phyloP scores from a whole-genome alignment of 768 basidiomycete species.

The Mycena haematopus region DNA sequence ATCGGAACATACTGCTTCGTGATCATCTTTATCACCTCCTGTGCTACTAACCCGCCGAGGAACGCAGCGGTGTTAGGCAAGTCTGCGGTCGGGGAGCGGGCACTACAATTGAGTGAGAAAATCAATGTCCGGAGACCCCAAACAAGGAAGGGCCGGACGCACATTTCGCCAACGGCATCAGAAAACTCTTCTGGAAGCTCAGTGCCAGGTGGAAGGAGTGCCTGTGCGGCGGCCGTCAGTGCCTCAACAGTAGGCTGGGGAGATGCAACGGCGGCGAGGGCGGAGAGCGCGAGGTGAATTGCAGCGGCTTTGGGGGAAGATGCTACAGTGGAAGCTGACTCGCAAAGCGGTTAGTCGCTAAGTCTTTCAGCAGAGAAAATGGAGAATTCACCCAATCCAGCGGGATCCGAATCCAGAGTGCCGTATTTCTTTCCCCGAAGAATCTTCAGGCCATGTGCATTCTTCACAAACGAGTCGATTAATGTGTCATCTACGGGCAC shows the following conservation, averaged over 20 bases:
- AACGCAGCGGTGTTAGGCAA: conserved; percentile 94
- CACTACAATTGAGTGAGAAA: conserved; percentile 51
- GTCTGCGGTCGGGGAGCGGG: conserved; percentile 81
- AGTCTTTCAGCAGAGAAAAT: conserved; percentile 12
- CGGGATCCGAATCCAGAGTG: conserved; percentile 54
- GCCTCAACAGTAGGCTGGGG: conserved; percentile 54
- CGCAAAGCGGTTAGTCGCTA: conserved; percentile 5
- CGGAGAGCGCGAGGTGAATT: conserved; percentile 79
- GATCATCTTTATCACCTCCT: conserved; percentile 96
- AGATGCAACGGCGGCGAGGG: conserved; percentile 47
- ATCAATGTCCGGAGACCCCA: neutral
- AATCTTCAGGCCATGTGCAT: conserved; percentile 75
- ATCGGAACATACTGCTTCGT: conserved; percentile 96
- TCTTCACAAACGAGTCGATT: conserved; percentile 80
- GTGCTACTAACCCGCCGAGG: conserved; percentile 91
- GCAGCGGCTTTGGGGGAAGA: conserved; percentile 60
- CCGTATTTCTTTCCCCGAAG: conserved; percentile 71
- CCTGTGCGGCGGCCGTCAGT: conserved; percentile 57
- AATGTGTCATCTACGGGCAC: conserved; percentile 55
- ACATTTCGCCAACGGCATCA: conserved; percentile 81
- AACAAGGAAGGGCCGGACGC: conserved; percentile 39
- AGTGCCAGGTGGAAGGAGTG: conserved; percentile 54
- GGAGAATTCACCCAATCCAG: conserved; percentile 50
- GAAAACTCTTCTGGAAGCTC: conserved; percentile 62
- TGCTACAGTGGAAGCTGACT: conserved; percentile 48